phyloP scores from a whole-genome alignment of 2,329 filamentous ascomycete species.

The Emydomyces testavorans region DNA sequence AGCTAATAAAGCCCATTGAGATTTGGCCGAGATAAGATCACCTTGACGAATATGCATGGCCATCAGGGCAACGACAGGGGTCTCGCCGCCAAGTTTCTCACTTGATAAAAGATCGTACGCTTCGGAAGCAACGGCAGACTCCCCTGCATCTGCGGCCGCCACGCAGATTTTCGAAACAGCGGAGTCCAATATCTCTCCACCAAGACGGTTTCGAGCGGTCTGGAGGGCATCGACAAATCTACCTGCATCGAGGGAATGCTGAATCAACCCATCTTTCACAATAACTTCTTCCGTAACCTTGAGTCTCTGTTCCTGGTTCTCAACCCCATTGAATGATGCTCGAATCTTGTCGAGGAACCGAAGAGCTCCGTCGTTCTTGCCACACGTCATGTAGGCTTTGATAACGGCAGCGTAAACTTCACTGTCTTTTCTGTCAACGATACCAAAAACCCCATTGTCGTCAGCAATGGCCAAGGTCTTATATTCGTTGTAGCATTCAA shows the following conservation, averaged over 20 bases:
- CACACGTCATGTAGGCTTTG: slow-evolving; percentile 73
- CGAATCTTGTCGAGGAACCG: slow-evolving; percentile 78
- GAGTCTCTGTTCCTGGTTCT: slow-evolving; percentile 46
- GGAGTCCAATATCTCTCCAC: slow-evolving; percentile 46
- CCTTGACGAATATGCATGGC: slow-evolving; percentile 76
- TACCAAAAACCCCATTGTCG: slow-evolving; percentile 58
- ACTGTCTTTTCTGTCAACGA: slow-evolving; percentile 63
- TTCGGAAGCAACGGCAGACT: slow-evolving; percentile 54
- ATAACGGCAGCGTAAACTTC: slow-evolving; percentile 86
- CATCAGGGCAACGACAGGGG: slow-evolving; percentile 65
- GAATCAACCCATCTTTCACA: slow-evolving; percentile 62
- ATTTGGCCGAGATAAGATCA: slow-evolving; percentile 62
- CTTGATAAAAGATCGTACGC: slow-evolving; percentile 51
- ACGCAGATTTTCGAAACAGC: slow-evolving; percentile 64
- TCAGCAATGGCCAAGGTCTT: slow-evolving; percentile 74
- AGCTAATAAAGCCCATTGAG: slow-evolving; percentile 68
- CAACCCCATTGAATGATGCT: slow-evolving; percentile 40
- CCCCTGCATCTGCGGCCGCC: slow-evolving; percentile 66
- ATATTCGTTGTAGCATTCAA: slow-evolving; percentile 94
- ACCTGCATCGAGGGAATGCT: slow-evolving; percentile 60
- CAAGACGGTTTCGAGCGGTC: slow-evolving; percentile 53
- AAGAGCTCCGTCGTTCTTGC: slow-evolving; percentile 67
- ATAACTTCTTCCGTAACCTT: slow-evolving; percentile 59
- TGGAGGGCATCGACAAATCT: slow-evolving; percentile 61
- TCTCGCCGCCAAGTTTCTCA: slow-evolving; percentile 41